phyloP scores from a whole-genome alignment of 2,329 filamentous ascomycete species.

The Talaromyces sp. region DNA sequence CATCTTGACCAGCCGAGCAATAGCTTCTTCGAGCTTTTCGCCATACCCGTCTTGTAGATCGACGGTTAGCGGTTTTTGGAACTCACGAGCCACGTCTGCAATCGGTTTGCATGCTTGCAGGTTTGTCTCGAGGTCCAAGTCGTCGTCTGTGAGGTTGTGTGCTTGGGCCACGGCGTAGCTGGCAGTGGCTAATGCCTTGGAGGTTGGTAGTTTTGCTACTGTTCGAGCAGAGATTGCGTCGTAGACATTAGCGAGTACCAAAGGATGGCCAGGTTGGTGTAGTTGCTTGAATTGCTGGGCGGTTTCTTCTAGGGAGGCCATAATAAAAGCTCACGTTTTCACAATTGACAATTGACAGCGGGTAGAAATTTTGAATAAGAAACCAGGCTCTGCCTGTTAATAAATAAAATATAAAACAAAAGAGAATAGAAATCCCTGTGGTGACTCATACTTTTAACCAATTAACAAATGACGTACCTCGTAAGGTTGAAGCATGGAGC shows the following conservation, averaged over 20 bases:
- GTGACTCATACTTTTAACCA: too few species aligned
- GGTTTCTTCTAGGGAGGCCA: background rate
- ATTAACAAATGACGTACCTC: too few species aligned
- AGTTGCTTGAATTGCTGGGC: background rate
- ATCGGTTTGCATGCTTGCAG: slow-evolving; percentile 45
- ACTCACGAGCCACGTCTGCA: slow-evolving; percentile 32
- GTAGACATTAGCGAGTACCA: background rate
- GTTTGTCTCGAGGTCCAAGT: slow-evolving; percentile 49
- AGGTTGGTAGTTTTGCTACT: background rate
- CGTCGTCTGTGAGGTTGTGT: slow-evolving; percentile 43
- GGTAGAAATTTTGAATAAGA: too few species aligned
- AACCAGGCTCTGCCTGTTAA: too few species aligned
- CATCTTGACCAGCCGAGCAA: slow-evolving; percentile 42
- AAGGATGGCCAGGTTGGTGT: background rate
- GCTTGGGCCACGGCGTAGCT: slow-evolving; percentile 48
- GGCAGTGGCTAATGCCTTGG: slow-evolving; percentile 46
- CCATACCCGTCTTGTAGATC: slow-evolving; percentile 61
- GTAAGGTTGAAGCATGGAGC: too few species aligned
- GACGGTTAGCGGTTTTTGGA: slow-evolving; percentile 47
- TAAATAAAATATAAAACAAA: too few species aligned
- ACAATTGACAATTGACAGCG: background rate
- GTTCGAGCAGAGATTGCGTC: background rate
- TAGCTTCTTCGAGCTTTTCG: slow-evolving; percentile 39
- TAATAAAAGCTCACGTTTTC: background rate
- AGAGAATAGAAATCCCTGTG: too few species aligned